phyloP scores from a whole-genome alignment of 1,139 yeast species.

The Geotrichum histeridarum region DNA sequence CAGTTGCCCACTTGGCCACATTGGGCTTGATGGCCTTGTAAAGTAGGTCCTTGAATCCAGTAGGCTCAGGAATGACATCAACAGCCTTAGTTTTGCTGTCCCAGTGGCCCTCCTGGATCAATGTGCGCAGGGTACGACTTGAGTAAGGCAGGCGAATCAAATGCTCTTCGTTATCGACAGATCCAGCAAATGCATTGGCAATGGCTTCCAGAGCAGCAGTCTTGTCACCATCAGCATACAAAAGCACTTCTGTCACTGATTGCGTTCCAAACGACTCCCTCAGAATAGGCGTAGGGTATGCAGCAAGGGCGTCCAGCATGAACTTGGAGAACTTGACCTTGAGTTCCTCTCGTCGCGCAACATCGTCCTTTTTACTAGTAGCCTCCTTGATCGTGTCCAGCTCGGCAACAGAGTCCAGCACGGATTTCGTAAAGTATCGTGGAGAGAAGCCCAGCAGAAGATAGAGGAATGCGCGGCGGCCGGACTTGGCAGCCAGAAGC shows the following conservation, averaged over 20 bases:
- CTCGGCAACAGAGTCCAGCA: constrained; percentile 53
- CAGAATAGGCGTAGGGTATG: constrained; percentile 49
- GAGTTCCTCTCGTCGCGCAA: constrained; percentile 67
- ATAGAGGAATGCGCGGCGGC: constrained; percentile 85
- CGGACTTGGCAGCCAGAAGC: constrained; percentile 64
- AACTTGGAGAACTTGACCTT: constrained; percentile 61
- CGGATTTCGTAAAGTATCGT: constrained; percentile 71
- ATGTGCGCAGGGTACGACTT: constrained; percentile 68
- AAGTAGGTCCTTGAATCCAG: constrained; percentile 48
- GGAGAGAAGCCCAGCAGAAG: constrained; percentile 63
- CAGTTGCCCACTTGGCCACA: constrained; percentile 55
- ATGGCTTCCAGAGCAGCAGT: constrained; percentile 62
- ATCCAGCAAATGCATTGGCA: constrained; percentile 28
- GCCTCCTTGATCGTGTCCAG: constrained; percentile 63
- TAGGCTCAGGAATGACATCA: constrained; percentile 46
- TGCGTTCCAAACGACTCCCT: constrained; percentile 77
- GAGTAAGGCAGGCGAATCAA: constrained; percentile 63
- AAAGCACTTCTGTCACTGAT: constrained; percentile 67
- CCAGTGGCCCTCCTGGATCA: constrained; percentile 76
- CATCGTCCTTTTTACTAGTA: constrained; percentile 83
- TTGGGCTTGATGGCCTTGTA: constrained; percentile 43
- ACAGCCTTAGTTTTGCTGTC: constrained; percentile 52
- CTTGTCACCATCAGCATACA: constrained; percentile 50
- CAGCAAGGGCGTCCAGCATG: constrained; percentile 52
- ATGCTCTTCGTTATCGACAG: constrained; percentile 57